Base-by-base conservation (phyloP, 2,329 filamentous ascomycete genomes). In the Penicillium sclerotiorum region DNA sequence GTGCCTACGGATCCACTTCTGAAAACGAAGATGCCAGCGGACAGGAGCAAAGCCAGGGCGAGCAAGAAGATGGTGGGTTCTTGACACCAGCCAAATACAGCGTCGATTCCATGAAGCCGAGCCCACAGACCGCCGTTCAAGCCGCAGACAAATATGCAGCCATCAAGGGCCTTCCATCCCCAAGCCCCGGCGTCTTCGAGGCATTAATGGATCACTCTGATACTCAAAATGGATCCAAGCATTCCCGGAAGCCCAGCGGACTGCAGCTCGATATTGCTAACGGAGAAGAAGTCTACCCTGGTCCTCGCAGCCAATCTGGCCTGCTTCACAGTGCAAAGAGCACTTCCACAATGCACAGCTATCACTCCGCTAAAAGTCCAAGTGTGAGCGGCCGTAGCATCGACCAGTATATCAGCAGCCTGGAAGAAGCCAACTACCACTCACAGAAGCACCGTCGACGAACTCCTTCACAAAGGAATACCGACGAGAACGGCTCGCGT, bases 321-420 rank as follows among this genome's bases (percentile, higher is more conserved):
- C 78, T 63, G 76, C 82, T 66, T 80, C 80, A 59, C 35, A 68
- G 60, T 50, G 59, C 66, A 44, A 64, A 66, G 42, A 68, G 61
- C 58, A 69, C 70, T 25, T 70, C 69, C 3, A 74, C 72, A 1
- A 59, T 67, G 13, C 64, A 72, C 33, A 75, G 84, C 45, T 79
- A 78, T 47, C 79, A 74, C 55, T 75, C 69, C 41, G 76, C 68
- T 32, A 73, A 78, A 45, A 86, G 82, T 60, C 74, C 82, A 36
- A 82, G 80, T 53, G 74, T 80, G 9, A 86, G 82, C 59, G 80
- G 79, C 33, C 82, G 85, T 54, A 89, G 84, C 56, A 81, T 90
- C 28, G 89, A 95, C 59, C 86, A 92, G 56, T 95, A 94, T 65
- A 92, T 95, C 56, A 90, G 85, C 71, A 94, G 90, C 65, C 74